Conservation (phyloP, 1,284 basidiomycete genomes). For the Sanghuangporus baumii region DNA sequence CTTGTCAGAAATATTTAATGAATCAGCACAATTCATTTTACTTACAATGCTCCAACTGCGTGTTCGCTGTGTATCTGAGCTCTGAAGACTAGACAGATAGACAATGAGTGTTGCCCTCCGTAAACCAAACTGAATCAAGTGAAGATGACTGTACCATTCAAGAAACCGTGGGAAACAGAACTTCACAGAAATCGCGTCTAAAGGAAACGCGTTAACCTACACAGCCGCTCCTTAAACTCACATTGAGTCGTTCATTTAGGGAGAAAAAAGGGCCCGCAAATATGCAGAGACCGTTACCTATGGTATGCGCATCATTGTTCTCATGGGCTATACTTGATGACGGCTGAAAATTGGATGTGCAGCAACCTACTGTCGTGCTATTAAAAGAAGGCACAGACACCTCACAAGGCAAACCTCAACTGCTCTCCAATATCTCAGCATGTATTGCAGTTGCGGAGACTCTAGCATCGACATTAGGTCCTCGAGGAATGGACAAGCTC, state of each 20-base stretch:
- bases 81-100: conserved; percentile 65
- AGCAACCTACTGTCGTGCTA: conserved; percentile 96
- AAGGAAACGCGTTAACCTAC: conserved; percentile 8
- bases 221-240: not conserved
- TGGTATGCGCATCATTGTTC: conserved; percentile 15
- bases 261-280: not conserved
- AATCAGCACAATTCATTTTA: conserved; percentile 11
- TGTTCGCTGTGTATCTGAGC: conserved; percentile 89
- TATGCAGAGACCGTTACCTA: conserved; percentile 25
- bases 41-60: conserved; percentile 88
- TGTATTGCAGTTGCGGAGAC: conserved; percentile 89
- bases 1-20: conserved; percentile 10
- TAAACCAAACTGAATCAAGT: not conserved
- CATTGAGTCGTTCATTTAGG: not conserved
- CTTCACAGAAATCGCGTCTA: conserved; percentile 13
- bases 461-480: conserved; percentile 92
- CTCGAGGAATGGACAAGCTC: conserved; percentile 98
- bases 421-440: conserved; percentile 95
- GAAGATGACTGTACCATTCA: conserved; percentile 41
- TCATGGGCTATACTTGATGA: not conserved
- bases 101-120: not conserved
- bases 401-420: conserved; percentile 91
- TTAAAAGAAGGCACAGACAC: conserved; percentile 94
- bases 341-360: conserved; percentile 11
- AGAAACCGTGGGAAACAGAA: conserved; percentile 18